Base-by-base conservation (phyloP, 2,329 filamentous ascomycete genomes). In the Penicillium sp. region DNA sequence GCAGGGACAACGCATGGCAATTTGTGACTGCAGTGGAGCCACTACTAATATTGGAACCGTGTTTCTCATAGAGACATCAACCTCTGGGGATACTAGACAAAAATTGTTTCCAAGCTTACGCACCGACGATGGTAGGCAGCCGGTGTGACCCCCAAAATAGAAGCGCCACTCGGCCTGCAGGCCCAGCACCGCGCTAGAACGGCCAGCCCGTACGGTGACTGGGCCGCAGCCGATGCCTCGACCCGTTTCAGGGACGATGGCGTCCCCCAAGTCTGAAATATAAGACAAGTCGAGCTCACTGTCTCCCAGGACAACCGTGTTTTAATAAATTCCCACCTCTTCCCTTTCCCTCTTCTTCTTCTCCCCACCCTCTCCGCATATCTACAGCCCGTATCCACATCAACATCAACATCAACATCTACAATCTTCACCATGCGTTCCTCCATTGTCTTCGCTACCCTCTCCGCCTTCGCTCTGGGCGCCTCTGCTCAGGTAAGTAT, bases 401-500 rank as follows among this genome's bases (percentile, higher is more conserved):
- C 22, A 54, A 52, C 52, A 52, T 44, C 47, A 41, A 50, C 41
- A 44, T 47, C 41, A 53, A 54, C 44, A 47, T 40, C 28, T 38
- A 33, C 41, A 46, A 50, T 49, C 36, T 53, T 64, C 70, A 76
- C 66, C 31, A 80, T 80, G 77, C 78, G 74, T 69, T 65, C 69
- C 66, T 73, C 74, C 28, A 57, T 74, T 60, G 53, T 79, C 66
- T 53, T 76, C 63, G 57, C 71, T 62, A 68, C 75, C 66, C 61
- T 76, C 71, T 68, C 71, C 56, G 76, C 71, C 50, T 64, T 74
- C 45, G 76, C 69, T 39, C 60, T 70, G 57, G 69, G 74, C 60
- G 61, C 60, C 49, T 60, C 53, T 33, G 51, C 54, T 36, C 55
- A 56, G 53, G 65, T 67, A 60, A 56, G 61, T 44, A 11, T 22